These are phyloP conservation scores for Suhomyces faveliae DNA, from an alignment of 805 yeast species.

Conservation along the genomic window DNA sequence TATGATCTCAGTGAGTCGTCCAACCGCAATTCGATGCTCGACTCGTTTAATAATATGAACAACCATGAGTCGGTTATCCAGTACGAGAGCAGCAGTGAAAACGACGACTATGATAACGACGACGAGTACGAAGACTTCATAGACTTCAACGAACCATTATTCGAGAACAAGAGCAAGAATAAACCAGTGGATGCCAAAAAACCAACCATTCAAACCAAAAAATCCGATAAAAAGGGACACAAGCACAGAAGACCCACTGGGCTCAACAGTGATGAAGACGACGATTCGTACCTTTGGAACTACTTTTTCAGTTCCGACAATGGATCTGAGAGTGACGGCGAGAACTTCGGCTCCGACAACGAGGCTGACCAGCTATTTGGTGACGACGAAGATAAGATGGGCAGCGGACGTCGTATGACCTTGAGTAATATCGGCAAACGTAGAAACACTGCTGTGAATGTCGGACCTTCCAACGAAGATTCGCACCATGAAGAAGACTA, in stretches of 20 bases:
- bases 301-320: slow-evolving; percentile 58
- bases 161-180: slow-evolving; percentile 10
- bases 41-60: slow-evolving; percentile 19
- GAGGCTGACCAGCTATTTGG: slow-evolving; percentile 8
- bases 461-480: not conserved
- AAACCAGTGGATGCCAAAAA: not conserved
- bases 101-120: slow-evolving; percentile 30
- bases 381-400: slow-evolving; percentile 12
- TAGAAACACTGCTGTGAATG: slow-evolving; percentile 4
- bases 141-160: slow-evolving; percentile 34
- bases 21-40: slow-evolving; percentile 14
- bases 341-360: not conserved
- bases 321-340: slow-evolving; percentile 21
- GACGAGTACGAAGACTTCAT: slow-evolving; percentile 42
- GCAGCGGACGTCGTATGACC: slow-evolving; percentile 13
- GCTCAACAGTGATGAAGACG: slow-evolving; percentile 48
- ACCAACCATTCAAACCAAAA: not conserved
- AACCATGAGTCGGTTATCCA: slow-evolving; percentile 37
- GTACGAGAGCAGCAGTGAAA: slow-evolving; percentile 39
- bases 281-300: slow-evolving; percentile 72
- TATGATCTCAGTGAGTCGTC: slow-evolving; percentile 14
- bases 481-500: slow-evolving; percentile 29
- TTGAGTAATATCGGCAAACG: slow-evolving; percentile 1
- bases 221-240: slow-evolving; percentile 8
- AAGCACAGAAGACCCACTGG: slow-evolving; percentile 14